phyloP scores from a whole-genome alignment of 768 basidiomycete genomes.

The Suillus alpinus region DNA sequence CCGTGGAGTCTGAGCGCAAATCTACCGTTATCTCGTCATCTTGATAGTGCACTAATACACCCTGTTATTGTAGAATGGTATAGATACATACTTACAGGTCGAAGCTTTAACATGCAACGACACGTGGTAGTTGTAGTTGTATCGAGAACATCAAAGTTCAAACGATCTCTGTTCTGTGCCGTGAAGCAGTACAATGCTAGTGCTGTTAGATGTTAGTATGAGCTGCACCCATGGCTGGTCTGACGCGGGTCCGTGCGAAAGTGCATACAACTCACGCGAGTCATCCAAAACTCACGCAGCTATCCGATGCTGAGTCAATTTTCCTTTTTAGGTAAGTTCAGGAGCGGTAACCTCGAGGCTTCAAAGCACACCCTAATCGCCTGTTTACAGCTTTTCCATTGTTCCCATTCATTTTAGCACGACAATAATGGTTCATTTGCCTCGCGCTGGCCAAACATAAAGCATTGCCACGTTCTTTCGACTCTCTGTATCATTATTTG shows the following conservation, averaged over 20 bases:
- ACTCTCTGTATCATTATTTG: constrained; percentile 31
- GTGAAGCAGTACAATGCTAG: too few relatives aligned
- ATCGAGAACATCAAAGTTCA: too few relatives aligned
- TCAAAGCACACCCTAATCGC: constrained; percentile 22
- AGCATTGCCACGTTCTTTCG: constrained; percentile 28
- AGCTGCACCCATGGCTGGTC: too few relatives aligned
- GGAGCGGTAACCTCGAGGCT: constrained; percentile 11
- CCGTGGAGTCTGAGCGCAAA: neutral
- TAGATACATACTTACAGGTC: neutral
- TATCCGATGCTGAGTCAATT: too few relatives aligned
- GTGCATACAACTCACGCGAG: neutral
- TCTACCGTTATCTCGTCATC: neutral
- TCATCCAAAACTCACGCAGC: neutral
- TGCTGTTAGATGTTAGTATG: too few relatives aligned
- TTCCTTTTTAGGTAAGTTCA: constrained; percentile 22
- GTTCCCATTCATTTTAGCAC: constrained; percentile 19
- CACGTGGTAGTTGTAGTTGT: too few relatives aligned
- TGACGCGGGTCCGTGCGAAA: too few relatives aligned
- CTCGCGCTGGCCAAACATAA: constrained; percentile 25
- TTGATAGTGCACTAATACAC: too few relatives aligned
- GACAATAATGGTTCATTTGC: constrained; percentile 22
- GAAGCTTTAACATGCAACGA: too few relatives aligned
- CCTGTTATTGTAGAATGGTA: neutral
- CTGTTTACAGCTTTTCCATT: constrained; percentile 17
- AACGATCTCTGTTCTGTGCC: too few relatives aligned